Base-by-base conservation (phyloP, 371 early-diverging fungal genomes). In the Mortierella sp. region DNA sequence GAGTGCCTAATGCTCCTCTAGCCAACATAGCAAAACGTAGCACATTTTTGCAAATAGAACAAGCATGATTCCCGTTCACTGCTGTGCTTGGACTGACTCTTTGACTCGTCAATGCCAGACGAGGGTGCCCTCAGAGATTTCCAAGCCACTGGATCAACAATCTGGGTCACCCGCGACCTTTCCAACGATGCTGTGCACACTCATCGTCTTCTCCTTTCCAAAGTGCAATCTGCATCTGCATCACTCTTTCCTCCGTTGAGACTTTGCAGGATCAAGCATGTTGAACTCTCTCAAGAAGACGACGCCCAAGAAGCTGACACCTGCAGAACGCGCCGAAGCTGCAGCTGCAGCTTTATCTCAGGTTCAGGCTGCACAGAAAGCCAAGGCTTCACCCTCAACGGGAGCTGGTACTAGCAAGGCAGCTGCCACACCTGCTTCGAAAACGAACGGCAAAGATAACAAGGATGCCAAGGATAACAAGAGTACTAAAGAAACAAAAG, bases 401-500 rank as follows among this genome's bases (percentile, higher is more conserved):
- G 51, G 28, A 5, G 51, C 51, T 19, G 54, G 28, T 31, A 7
- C 55, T 3, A 18, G 48, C 6, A 48, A 30, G 42, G 23, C 61
- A 16, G 28, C 58, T 38, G 19, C 34, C 34, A 10, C 54, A 34
- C 1, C 59, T n/a, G 30, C 54, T 61, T n/a, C 60, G 12, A 68
- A 60, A 48, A 13, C 74, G 21, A 55, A 52, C 28, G 61, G 62
- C 56, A 63, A 64, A 31, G 61, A 54, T 18, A 58, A 6, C 14
- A 58, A 61, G 28, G 60, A 45, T 14, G 54, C 14, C 54, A 78
- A 70, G 47, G 54, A 61, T 2, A 49, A 59, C 14, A 63, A 72
- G 3, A 66, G 70, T 3, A 66, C 56, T 3, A 72, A 68, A 27
- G 76, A 78, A 3, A 80, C 24, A n/a, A 57, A 64, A 34, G 63